phyloP scores from a whole-genome alignment of 345 rosid species.

The Salix dunnii region DNA sequence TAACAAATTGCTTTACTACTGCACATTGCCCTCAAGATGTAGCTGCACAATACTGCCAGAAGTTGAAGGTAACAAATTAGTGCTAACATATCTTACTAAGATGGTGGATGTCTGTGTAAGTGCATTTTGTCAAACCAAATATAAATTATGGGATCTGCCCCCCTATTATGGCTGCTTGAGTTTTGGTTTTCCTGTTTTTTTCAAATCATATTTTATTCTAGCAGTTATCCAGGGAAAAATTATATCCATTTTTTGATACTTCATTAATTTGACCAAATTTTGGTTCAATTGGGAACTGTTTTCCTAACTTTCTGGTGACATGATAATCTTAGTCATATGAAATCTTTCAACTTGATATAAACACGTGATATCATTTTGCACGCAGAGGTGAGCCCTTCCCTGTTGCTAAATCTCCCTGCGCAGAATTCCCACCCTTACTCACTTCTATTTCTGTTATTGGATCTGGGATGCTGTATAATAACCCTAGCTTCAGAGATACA shows the following conservation, averaged over 20 bases:
- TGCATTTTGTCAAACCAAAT: background rate
- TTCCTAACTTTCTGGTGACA: background rate
- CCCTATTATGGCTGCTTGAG: background rate
- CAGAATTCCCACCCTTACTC: background rate
- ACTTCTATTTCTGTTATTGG: background rate
- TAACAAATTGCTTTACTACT: constrained; percentile 52
- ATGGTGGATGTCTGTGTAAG: background rate
- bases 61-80: constrained; percentile 63
- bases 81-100: background rate
- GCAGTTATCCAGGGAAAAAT: background rate
- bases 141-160: background rate
- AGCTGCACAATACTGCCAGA: constrained; percentile 76
- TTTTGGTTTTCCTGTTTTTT: background rate
- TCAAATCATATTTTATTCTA: background rate
- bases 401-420: background rate
- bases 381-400: background rate
- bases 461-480: background rate
- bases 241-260: background rate
- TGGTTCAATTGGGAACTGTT: background rate
- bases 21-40: constrained; percentile 61
- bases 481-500: background rate
- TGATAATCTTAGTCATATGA: background rate
- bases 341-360: no score
- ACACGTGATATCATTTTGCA: background rate
- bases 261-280: background rate